Base-by-base conservation (phyloP, 495 filamentous ascomycete genomes). In the Zalerion maritima region DNA sequence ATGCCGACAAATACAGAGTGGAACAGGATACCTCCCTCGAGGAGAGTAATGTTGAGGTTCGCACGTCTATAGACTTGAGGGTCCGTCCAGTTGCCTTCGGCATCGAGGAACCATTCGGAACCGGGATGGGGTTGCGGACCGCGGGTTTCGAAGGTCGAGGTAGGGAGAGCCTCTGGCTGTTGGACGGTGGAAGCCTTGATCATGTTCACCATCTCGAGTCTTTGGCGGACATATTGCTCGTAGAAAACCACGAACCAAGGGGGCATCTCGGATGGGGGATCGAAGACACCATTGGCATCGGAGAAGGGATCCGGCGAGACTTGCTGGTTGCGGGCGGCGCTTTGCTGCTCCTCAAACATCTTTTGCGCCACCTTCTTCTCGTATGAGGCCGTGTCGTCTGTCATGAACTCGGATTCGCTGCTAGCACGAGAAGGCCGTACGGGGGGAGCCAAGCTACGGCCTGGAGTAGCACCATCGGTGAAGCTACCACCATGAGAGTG, bases 1-100 rank as follows among this genome's bases (percentile, higher is more conserved):
- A 79, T 78, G 24, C 74, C 74, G 40, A 75, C 69, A 47, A 75
- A 75, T 35, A 75, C 58, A 32, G 56, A 63, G 49, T 75, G 71
- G 54, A 75, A 71, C 17, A 69, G 46, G 33, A 69, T 69, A 44
- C 66, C 64, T 18, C 61, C 59, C 42, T 69, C 66, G 11, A 70
- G 54, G 0, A 70, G 55, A 12, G 62, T 65, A 34, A 68, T 67
- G 39, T 70, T 62, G 37, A 67, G 40, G 9, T 52, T 55, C 54
- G 62, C 57, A 45, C 55, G 60, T 47, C 47, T 55, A 45, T 51
- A 57, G 14, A 64, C 54, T 5, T 54, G 24, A 21, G 57, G 59
- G 34, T 64, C 52, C 1, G 65, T 52, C 1, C 48, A 28, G 24
- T 48, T 38, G 23, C 57, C 52, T 36, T 64, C 59, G 11, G 52